Conservation (phyloP, 768 basidiomycete species). For the Lactifluus hygrophoroides region DNA sequence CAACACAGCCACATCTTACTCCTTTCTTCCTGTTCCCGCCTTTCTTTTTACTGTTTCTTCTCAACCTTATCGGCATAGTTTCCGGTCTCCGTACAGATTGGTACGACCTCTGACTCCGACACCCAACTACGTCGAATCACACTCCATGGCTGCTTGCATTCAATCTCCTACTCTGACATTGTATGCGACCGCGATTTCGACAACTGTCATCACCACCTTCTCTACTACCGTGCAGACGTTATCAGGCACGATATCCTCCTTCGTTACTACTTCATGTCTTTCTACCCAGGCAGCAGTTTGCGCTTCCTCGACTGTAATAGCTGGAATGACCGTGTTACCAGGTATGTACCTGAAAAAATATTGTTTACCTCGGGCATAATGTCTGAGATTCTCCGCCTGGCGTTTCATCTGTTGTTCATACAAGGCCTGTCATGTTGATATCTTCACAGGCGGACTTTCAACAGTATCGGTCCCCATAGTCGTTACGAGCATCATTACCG, state of each 20-base stretch:
- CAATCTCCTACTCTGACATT: constrained; percentile 12
- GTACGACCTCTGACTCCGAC: not conserved
- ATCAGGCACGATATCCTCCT: not conserved
- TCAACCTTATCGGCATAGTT: not conserved
- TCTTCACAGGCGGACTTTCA: constrained; percentile 10
- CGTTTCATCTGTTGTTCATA: not conserved
- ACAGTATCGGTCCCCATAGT: constrained; percentile 9
- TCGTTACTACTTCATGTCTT: constrained; percentile 3
- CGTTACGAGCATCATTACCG: constrained; percentile 8
- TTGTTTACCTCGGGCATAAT: not conserved
- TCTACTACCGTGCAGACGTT: constrained; percentile 12
- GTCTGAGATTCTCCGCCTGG: not conserved
- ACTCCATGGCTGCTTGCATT: constrained; percentile 13
- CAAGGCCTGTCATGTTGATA: not conserved
- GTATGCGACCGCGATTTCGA: constrained; percentile 14
- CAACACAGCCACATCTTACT: constrained; percentile 7
- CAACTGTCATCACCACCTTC: constrained; percentile 7
- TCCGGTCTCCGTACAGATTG: not conserved
- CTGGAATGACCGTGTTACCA: not conserved
- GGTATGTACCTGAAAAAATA: constrained; percentile 4
- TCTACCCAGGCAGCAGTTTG: not conserved
- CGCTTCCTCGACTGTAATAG: not conserved
- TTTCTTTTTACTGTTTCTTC: not conserved
- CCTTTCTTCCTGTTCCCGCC: not conserved
- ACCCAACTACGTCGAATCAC: not conserved